Evolutionary conservation across 129 eudicot genomes (phyloP).

Genomic region (Daucus carota): DNA sequence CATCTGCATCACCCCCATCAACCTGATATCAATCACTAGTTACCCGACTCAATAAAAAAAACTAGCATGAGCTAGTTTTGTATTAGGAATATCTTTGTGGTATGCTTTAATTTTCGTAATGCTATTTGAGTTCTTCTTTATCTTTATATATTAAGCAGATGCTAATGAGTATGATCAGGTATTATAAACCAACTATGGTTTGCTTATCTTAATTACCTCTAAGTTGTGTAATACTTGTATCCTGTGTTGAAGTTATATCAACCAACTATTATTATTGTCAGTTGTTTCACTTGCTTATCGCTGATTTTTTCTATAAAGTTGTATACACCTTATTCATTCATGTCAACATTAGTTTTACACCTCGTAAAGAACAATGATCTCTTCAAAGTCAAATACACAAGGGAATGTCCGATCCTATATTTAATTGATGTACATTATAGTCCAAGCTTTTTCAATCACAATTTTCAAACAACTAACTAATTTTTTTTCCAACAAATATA

Average conservation of each 20-base stretch:
- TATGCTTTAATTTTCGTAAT: background rate
- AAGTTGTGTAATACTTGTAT: background rate
- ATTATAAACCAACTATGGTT: background rate
- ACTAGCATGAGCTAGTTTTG: background rate
- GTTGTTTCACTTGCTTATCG: background rate
- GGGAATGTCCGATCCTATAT: too few relatives aligned
- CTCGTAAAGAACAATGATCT: too few relatives aligned
- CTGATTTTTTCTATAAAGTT: too few relatives aligned
- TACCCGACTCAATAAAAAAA: background rate
- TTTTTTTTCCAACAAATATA: too few relatives aligned
- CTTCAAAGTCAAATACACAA: too few relatives aligned
- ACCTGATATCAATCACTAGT: background rate
- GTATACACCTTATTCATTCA: too few relatives aligned
- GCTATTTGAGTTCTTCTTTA: background rate
- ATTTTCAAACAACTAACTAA: too few relatives aligned
- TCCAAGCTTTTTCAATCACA: too few relatives aligned
- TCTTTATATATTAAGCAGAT: too few relatives aligned
- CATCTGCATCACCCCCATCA: background rate
- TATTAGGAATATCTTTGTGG: background rate
- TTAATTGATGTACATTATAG: too few relatives aligned
- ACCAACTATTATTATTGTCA: background rate
- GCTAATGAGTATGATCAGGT: background rate
- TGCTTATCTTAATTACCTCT: background rate
- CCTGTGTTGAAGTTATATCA: background rate
- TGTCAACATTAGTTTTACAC: too few relatives aligned